Conservation (phyloP, 768 basidiomycete species). For the Cyclocybe cylindracea region DNA sequence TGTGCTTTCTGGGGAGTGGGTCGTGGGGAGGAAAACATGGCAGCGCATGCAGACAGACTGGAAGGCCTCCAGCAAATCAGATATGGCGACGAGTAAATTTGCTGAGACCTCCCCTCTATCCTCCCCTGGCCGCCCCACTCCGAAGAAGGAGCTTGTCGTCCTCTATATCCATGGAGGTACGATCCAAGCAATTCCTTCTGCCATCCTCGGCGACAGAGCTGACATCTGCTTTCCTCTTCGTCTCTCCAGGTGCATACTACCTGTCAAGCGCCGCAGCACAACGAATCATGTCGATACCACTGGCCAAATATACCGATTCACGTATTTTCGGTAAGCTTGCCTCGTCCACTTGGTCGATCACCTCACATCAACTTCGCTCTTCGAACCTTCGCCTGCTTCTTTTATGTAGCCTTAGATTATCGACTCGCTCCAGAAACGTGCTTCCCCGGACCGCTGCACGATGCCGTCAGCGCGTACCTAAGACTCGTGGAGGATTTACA, state of each 20-base stretch:
- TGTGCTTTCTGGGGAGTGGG: constrained; percentile 94
- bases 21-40: constrained; percentile 93
- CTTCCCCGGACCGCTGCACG: constrained; percentile 88
- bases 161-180: constrained; percentile 92
- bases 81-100: constrained; percentile 12
- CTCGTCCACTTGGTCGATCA: neutral
- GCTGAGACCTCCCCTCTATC: constrained; percentile 3
- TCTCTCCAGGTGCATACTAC: constrained; percentile 82
- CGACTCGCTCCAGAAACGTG: constrained; percentile 93
- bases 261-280: constrained; percentile 90
- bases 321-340: constrained; percentile 69
- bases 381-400: constrained; percentile 2
- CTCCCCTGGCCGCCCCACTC: constrained; percentile 11
- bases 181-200: constrained; percentile 17
- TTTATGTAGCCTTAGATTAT: constrained; percentile 82
- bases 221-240: neutral
- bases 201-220: neutral
- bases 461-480: constrained; percentile 86
- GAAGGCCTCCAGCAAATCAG: constrained; percentile 44
- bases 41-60: constrained; percentile 81
- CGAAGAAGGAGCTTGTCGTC: constrained; percentile 75
- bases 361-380: neutral
- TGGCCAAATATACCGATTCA: constrained; percentile 86
- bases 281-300: constrained; percentile 84
- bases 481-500: constrained; percentile 85